Evolutionary conservation across 768 basidiomycete species (phyloP), one percentile per base, ranked within the genome.

Genomic region (Trametes meyenii): DNA sequence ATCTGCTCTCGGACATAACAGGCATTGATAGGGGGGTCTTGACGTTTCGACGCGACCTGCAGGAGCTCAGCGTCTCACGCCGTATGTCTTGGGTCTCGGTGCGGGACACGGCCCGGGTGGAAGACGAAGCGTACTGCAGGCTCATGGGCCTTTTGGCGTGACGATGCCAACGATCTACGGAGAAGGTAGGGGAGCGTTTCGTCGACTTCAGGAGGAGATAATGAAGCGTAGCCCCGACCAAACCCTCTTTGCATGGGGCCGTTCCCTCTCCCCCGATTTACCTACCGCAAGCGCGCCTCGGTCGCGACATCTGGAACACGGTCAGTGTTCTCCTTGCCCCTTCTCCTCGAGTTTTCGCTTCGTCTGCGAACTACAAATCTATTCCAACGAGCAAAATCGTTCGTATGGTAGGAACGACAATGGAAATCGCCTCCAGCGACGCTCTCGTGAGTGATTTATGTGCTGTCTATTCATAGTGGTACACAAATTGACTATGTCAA

Each of bases 101-200:
- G 8, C 53, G 38, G 5, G 5, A 44, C 10, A 42, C 53, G 36
- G 42, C 53, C 6, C 35, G 42, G 14, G 36, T 40, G 2, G 53
- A 55, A n/a, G 53, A 55, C 29, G 39, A 38, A 19, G 53, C 53
- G 42, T 55, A 55, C 24, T 55, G 14, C 38, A n/a, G n/a, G n/a
- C 53, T 55, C 39, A 17, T 42, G 10, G 53, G 53, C 6, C 40
- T 55, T 14, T 55, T n/a, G 53, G 39, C 8, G 26, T 55, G 19
- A 55, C 35, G 35, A 35, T 55, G 19, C 24, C 38, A 8, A 55
- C 39, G 17, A 29, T 29, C 1, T 55, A 55, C 23, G 53, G 53
- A n/a, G 53, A 55, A n/a, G 53, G 53, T 16, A 40, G 39, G 12
- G n/a, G n/a, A 16, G 53, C 38, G 8, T 55, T 55, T 39, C 39